Evolutionary conservation across 805 yeast species (phyloP).

Genomic region (Saturnispora galanensis): DNA sequence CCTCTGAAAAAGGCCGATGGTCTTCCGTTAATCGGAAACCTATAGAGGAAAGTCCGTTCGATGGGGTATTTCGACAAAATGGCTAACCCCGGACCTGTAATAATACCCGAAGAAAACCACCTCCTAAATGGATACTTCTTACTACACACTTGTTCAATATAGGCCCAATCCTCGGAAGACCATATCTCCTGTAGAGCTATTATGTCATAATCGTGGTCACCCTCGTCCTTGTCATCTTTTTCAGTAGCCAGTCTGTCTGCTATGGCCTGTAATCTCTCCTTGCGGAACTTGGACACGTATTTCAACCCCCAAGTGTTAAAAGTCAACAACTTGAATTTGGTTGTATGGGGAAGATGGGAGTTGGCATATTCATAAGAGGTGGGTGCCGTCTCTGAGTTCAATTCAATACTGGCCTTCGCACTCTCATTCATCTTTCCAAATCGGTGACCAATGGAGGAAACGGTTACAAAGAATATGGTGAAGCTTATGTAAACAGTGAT

Average conservation of each 20-base stretch:
- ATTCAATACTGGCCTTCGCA: not conserved
- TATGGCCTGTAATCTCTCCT: conserved; percentile 58
- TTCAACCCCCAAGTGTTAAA: conserved; percentile 88
- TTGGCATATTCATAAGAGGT: not conserved
- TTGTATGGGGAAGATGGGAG: not conserved
- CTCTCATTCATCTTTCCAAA: too few species aligned
- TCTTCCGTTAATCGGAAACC: conserved; percentile 89
- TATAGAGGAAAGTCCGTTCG: conserved; percentile 61
- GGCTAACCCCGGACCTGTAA: conserved; percentile 90
- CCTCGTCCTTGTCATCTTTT: conserved; percentile 16
- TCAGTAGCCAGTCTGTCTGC: conserved; percentile 47
- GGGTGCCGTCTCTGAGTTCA: not conserved
- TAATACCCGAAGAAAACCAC: conserved; percentile 69
- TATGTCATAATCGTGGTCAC: conserved; percentile 50
- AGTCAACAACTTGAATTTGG: conserved; percentile 43
- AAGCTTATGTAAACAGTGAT: too few species aligned
- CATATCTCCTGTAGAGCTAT: conserved; percentile 94
- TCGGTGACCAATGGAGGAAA: too few species aligned
- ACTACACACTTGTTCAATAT: conserved; percentile 38
- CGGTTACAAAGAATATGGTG: too few species aligned
- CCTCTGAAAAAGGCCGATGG: conserved; percentile 92
- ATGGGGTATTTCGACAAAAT: conserved; percentile 79
- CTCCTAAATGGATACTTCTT: conserved; percentile 52
- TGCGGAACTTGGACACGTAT: conserved; percentile 63
- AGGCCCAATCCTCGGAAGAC: conserved; percentile 78